Evolutionary conservation across 306 rosid species (phyloP).

Genomic region (Quercus ilex): DNA sequence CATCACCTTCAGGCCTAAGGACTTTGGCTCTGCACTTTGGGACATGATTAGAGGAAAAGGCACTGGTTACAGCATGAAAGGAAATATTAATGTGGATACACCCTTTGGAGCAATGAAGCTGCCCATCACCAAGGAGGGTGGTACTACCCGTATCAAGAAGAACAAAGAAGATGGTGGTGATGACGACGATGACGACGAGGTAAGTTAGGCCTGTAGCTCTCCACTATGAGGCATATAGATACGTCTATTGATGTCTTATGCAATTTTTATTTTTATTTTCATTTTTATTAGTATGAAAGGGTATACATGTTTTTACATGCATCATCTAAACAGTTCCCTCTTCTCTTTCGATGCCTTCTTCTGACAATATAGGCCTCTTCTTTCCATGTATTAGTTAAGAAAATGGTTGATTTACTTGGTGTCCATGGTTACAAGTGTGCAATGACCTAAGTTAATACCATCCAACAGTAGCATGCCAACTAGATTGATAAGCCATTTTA

Average conservation of each 20-base stretch:
- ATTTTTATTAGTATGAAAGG: not conserved
- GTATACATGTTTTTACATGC: not conserved
- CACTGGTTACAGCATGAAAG: slow-evolving; percentile 77
- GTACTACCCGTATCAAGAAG: slow-evolving; percentile 89
- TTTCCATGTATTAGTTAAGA: not conserved
- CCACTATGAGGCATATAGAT: not conserved
- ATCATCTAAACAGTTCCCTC: not conserved
- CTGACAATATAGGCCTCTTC: not conserved
- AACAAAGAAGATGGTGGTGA: slow-evolving; percentile 61
- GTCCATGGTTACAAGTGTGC: not conserved
- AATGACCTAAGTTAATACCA: not conserved
- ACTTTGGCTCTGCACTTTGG: slow-evolving; percentile 92
- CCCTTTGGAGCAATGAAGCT: slow-evolving; percentile 93
- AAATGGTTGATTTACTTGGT: not conserved
- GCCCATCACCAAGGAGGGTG: slow-evolving; percentile 89
- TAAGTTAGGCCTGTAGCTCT: slow-evolving; percentile 26
- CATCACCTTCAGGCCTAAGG: slow-evolving; percentile 88
- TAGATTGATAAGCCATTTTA: not conserved
- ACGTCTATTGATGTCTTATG: not conserved
- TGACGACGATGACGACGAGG: slow-evolving; percentile 61
- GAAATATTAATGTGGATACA: slow-evolving; percentile 74
- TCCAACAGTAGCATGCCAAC: not conserved
- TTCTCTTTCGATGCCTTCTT: not conserved
- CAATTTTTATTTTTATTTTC: not conserved
- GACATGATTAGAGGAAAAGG: slow-evolving; percentile 98